Evolutionary conservation across 805 yeast genomes (phyloP).

Genomic region (Pichia pseudocactophila): DNA sequence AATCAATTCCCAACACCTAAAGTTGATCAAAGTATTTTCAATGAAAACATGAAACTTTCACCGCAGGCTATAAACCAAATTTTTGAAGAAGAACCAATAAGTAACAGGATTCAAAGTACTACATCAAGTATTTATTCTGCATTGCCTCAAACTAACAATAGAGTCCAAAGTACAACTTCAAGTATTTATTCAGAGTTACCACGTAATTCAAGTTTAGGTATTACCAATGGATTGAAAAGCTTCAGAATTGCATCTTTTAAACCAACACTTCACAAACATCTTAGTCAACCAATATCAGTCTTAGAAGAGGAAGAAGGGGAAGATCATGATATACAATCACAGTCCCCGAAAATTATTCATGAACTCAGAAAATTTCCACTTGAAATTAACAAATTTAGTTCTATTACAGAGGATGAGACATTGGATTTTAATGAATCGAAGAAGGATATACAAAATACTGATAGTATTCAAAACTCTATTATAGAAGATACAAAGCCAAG

Average conservation of each 20-base stretch:
- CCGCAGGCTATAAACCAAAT: slow-evolving; percentile 1
- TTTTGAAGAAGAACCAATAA: neutral
- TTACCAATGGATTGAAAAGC: slow-evolving; percentile 4
- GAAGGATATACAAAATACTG: neutral
- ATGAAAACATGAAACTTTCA: slow-evolving; percentile 2
- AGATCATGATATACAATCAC: neutral
- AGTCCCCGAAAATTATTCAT: neutral
- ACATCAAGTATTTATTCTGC: slow-evolving; percentile 20
- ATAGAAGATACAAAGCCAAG: slow-evolving; percentile 8
- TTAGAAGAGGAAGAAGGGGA: neutral
- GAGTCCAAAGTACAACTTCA: slow-evolving; percentile 7
- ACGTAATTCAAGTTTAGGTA: neutral
- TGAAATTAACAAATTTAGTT: neutral
- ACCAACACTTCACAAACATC: slow-evolving; percentile 2
- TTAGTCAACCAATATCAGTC: neutral
- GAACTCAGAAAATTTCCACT: neutral
- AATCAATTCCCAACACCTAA: slow-evolving; percentile 11
- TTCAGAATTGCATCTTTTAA: slow-evolving; percentile 7
- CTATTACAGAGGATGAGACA: slow-evolving; percentile 6
- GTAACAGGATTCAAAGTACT: slow-evolving; percentile 9
- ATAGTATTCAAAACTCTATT: slow-evolving; percentile 1
- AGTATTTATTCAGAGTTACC: slow-evolving; percentile 8
- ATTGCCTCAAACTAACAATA: slow-evolving; percentile 3
- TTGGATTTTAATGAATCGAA: slow-evolving; percentile 1
- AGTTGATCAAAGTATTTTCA: neutral